Base-by-base conservation (phyloP, 2,329 filamentous ascomycete species). In the Fusarium sp. region DNA sequence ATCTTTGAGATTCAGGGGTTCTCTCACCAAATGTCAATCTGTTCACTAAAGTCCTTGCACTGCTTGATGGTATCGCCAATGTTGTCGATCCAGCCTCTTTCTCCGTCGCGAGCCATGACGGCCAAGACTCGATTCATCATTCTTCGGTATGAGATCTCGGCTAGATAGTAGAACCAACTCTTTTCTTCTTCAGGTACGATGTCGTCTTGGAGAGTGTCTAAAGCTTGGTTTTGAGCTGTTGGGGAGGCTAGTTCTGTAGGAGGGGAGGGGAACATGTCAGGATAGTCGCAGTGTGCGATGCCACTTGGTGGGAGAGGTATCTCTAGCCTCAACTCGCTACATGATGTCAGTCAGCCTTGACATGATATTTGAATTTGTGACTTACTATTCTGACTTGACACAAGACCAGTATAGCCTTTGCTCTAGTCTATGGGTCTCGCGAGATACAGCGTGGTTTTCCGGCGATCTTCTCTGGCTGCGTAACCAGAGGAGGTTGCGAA, bases 121-220 rank as follows among this genome's bases (percentile, higher is more conserved):
- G 79, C 84, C 54, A 85, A 73, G 22, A 85, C 81, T 22, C 84
- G 80, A 63, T 86, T 85, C 45, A 81, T 81, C 50, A 86, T 84
- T 5, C 84, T 80, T 3, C 84, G 77, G 6, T 84, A 78, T 0
- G 85, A 82, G 54, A 86, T 82, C 63, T 86, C 84, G 2, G 84
- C 83, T 8, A 85, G 78, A 62, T 86, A 86, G 70, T 85, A 85
- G 71, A 83, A 85, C 84, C 84, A 85, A 64, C 81, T 83, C 77
- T 54, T 84, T 79, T 69, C 83, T 77, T 76, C 69, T 18, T 71
- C 66, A 6, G 36, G 45, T 16, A 45, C 40, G 0, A 64, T 63
- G 6, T 58, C 54, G 10, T 58, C 54, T 29, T n/a, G 54, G 6
- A 58, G 20, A 16, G 16, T 36, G 22, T 58, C 54, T 1, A 58